These are phyloP conservation scores for Mortierella sp. DNA, from an alignment of 371 early-diverging fungal species.

Conservation along the genomic window DNA sequence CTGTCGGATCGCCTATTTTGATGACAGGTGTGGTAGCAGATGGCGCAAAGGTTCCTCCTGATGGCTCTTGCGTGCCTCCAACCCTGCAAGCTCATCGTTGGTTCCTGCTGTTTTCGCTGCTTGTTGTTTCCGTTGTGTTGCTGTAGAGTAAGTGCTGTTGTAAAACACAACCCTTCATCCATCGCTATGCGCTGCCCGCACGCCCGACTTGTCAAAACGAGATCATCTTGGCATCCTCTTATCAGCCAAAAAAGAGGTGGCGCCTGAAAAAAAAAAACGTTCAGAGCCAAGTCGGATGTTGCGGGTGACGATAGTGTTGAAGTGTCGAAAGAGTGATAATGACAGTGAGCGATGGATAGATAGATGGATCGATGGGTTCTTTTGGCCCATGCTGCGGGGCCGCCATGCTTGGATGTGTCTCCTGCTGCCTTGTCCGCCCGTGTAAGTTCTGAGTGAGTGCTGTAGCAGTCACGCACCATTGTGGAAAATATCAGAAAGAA, in stretches of 20 bases:
- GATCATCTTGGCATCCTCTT: background rate
- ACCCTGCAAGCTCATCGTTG: background rate
- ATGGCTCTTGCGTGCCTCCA: background rate
- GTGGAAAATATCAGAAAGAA: constrained; percentile 55
- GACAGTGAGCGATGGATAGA: constrained; percentile 36
- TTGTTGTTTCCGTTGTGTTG: background rate
- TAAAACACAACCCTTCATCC: background rate
- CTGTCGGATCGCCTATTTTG: background rate
- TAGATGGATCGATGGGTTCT: constrained; percentile 43
- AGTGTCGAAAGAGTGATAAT: background rate
- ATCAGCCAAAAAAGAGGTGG: background rate
- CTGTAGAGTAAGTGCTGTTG: background rate
- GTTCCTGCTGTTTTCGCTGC: background rate
- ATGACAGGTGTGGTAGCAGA: background rate
- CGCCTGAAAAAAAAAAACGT: background rate
- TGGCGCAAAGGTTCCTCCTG: background rate
- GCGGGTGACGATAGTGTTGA: background rate
- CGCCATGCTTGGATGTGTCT: background rate
- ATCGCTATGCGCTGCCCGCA: background rate
- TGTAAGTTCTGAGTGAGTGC: constrained; percentile 13
- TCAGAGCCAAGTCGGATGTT: background rate
- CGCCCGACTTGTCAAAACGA: background rate
- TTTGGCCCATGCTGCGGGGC: background rate
- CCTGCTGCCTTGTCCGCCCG: background rate
- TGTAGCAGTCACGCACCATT: constrained; percentile 49